Evolutionary conservation across 805 yeast genomes (phyloP), one percentile per base, ranked within the genome.

Genomic region (Candida morakotiae): DNA sequence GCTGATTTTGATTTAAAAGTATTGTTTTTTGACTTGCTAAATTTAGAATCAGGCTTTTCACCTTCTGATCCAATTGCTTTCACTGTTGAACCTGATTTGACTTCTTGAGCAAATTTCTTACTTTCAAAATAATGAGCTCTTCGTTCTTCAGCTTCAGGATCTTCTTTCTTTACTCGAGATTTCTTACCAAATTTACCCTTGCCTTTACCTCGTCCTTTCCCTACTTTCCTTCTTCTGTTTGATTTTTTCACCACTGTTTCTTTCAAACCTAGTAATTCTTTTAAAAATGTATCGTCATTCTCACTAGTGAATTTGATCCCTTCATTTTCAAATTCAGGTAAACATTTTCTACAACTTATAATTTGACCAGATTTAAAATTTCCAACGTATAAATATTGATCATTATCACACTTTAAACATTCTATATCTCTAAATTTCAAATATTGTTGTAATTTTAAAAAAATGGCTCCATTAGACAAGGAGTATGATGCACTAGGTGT

Each of bases 381-480:
- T 13, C 44, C 53, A 9, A 73, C 74, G 37, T 56, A 59, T 43
- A 77, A 54, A 35, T 64, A 51, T 3, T 56, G 41, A 27, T 75
- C 79, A 21, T 42, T 43, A 2, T 60, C 65, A 58, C 83, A 78
- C 11, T 51, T 35, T 1, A 47, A 31, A 53, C 84, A 79, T 33
- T 58, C 58, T 34, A 77, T 59, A 42, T 76, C 79, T 55, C 81
- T 60, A 30, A 74, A 74, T 31, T 57, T 68, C 41, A 58, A 57
- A 49, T 77, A 78, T 31, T 61, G 71, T 3, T 60, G 61, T 51
- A 76, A 59, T 47, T 64, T 73, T 39, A 55, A 58, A 45, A 78
- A 62, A n/a, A 78, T 54, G 0, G 81, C 69, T 3, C 84, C 84
- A 46, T 78, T 78, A 2, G 70, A 59, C 3, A 76, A 47, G 2